These are phyloP conservation scores for Mycena filopes DNA, from an alignment of 768 basidiomycete genomes.

Conservation along the genomic window DNA sequence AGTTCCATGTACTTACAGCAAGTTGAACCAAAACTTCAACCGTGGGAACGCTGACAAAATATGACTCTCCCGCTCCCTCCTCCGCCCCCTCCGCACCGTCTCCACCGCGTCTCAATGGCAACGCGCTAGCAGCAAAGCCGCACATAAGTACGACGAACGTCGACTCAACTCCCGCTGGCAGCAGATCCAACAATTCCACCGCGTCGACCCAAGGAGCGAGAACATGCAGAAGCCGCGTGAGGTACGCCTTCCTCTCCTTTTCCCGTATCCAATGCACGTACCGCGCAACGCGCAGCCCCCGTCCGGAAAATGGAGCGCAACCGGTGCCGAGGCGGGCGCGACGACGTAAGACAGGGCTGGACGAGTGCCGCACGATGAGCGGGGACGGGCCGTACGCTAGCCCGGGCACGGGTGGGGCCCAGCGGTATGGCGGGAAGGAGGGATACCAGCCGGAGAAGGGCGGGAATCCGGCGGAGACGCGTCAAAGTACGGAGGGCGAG, in stretches of 20 bases:
- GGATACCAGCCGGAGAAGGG: conserved; percentile 16
- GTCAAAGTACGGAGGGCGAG: conserved; percentile 49
- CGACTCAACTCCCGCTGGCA: conserved; percentile 56
- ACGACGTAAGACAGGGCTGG: conserved; percentile 36
- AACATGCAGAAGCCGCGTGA: conserved; percentile 60
- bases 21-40: too few species aligned
- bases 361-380: conserved; percentile 40
- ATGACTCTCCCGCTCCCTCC: neutral
- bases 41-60: too few species aligned
- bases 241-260: conserved; percentile 37
- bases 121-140: neutral
- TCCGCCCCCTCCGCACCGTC: conserved; percentile 5
- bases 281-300: conserved; percentile 27
- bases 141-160: conserved; percentile 55
- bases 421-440: conserved; percentile 39
- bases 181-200: conserved; percentile 51
- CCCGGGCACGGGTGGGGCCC: conserved; percentile 24
- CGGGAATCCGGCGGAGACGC: conserved; percentile 39
- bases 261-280: too few species aligned
- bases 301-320: conserved; percentile 57
- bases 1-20: too few species aligned
- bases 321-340: conserved; percentile 51
- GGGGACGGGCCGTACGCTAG: conserved; percentile 39
- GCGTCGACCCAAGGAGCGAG: conserved; percentile 58
- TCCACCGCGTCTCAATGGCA: neutral